Evolutionary conservation across 1,284 basidiomycete species (phyloP), one percentile per base, ranked within the genome.

Genomic region (Amylostereum areolatum): DNA sequence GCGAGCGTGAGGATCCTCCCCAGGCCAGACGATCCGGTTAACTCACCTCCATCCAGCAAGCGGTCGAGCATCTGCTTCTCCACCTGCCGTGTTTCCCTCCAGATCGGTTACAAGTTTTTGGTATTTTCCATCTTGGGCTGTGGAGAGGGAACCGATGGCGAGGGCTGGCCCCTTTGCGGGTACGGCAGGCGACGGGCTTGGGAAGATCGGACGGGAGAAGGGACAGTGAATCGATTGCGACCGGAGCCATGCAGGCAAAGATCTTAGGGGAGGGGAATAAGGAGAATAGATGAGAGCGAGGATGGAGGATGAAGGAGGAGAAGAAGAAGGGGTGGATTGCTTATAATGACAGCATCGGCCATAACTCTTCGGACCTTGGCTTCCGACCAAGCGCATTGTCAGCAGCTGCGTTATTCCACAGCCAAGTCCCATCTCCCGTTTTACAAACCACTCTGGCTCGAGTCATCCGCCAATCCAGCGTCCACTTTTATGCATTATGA

Each of bases 11-110:
- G 18, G 18, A 18, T 18, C 18, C 18, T 34, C 18, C 37, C 36
- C 10, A 25, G 33, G 52, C 43, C 43, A 52, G n/a, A 52, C 40
- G 49, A 47, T 40, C 47, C 47, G 52, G 28, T 45, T 49, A 31
- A 65, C 70, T 43, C 59, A 89, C 88, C 88, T 73, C 77, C 74
- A 64, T 87, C 89, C 24, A 89, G 68, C 50, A 91, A 66, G 55
- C 88, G 74, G 62, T 91, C 89, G 32, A 90, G 67, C 70, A 91
- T 80, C 61, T 89, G 80, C 57, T 75, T 80, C 57, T 90, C 86
- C 37, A 88, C 81, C 35, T 66, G 62, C 52, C 75, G 65, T 12
- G 71, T 62, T 62, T 50, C 66, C 62, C 64, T 81, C 77, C 46
- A 89, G 67, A 51, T 74, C 70, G 3, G 78, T 73, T 46, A 90